Evolutionary conservation across 1,284 basidiomycete species (phyloP), one percentile per base, ranked within the genome.

Genomic region (Polyporus tsugae): DNA sequence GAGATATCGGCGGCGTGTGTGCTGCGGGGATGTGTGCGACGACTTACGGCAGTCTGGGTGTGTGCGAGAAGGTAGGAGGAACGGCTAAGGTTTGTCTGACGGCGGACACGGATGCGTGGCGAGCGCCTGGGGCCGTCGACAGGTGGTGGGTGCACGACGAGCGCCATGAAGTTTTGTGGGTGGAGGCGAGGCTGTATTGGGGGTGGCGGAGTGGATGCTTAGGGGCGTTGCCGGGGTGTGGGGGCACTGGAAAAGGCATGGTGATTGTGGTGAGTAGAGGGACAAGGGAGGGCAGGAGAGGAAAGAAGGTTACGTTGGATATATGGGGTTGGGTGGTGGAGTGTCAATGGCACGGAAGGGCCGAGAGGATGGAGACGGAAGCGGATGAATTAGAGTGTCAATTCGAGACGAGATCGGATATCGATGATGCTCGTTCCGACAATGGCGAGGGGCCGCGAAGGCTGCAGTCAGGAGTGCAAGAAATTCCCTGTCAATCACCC

Each of bases 341-440:
- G 42, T 62, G n/a, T n/a, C n/a, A n/a, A n/a, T n/a, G 59, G 63
- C 41, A 53, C 64, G 62, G 41, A 60, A 57, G 60, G 33, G 67
- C 62, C 66, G 65, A 64, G 69, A 64, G 65, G 64, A 52, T 62
- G 33, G 38, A 60, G 69, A 63, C 69, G 65, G 69, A 70, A 67
- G 60, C 63, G 69, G 69, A 65, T 62, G 68, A 64, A 66, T 64
- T 66, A 63, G 68, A 66, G 46, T 65, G 69, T 65, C 63, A 67
- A 61, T 60, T 60, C 63, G 66, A 64, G 66, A 58, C 63, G 66
- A 64, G 66, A 58, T 70, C 69, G 69, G 69, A 64, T 70, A 70
- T 70, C 69, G 69, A 70, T 70, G 69, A 70, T 67, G 65, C 69
- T 70, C 69, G 68, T 65, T 57, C 68, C 69, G 69, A 67, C 69